These are phyloP conservation scores for Magnaporthales sp. DNA, from an alignment of 2,329 filamentous ascomycete genomes.

Conservation along the genomic window DNA sequence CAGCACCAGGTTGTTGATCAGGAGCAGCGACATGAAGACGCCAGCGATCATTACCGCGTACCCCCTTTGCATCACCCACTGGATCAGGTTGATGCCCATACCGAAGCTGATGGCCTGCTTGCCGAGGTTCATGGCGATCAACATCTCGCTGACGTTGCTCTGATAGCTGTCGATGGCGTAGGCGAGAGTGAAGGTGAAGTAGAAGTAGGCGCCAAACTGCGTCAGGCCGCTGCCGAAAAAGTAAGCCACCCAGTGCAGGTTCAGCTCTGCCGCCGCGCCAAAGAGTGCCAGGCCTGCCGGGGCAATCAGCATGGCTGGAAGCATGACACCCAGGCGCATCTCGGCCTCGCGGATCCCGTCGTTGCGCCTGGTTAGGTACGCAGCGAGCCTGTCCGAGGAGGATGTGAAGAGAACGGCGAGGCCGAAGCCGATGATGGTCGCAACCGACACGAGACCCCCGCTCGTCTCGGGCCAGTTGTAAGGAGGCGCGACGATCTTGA, in stretches of 20 bases:
- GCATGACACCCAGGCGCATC: slow-evolving; percentile 31
- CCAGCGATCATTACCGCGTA: slow-evolving; percentile 43
- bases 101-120: slow-evolving; percentile 48
- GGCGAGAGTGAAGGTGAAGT: slow-evolving; percentile 48
- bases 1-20: slow-evolving; percentile 38
- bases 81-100: slow-evolving; percentile 38
- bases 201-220: slow-evolving; percentile 43
- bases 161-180: slow-evolving; percentile 53
- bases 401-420: slow-evolving; percentile 35
- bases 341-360: slow-evolving; percentile 38
- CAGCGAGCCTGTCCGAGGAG: slow-evolving; percentile 31
- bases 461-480: slow-evolving; percentile 36
- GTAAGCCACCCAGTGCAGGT: slow-evolving; percentile 36
- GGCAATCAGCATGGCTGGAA: slow-evolving; percentile 27
- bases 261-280: slow-evolving; percentile 24
- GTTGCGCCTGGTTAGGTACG: slow-evolving; percentile 32
- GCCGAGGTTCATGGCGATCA: slow-evolving; percentile 50
- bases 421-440: slow-evolving; percentile 22
- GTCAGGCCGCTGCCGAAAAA: slow-evolving; percentile 39
- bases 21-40: slow-evolving; percentile 37
- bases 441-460: slow-evolving; percentile 36
- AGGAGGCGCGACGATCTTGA: slow-evolving; percentile 33
- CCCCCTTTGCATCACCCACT: slow-evolving; percentile 39
- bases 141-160: slow-evolving; percentile 52
- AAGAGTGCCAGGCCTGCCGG: slow-evolving; percentile 34